phyloP scores from a whole-genome alignment of 2,329 filamentous ascomycete species.

The Phoma sp. region DNA sequence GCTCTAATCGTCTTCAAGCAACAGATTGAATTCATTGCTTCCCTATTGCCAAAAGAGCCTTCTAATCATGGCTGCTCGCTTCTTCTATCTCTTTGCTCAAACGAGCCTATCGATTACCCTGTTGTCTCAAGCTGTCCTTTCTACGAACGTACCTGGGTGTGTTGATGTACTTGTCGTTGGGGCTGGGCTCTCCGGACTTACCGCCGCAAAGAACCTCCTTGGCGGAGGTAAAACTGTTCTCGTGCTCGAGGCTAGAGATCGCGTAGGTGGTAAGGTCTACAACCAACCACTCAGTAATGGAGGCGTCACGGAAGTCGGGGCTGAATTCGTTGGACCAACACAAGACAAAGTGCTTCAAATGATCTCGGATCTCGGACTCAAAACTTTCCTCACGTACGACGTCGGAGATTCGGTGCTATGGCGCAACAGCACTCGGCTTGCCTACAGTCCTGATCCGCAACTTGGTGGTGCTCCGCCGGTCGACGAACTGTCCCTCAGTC shows the following conservation, averaged over 20 bases:
- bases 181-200: slow-evolving; percentile 49
- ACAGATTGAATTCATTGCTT: no score
- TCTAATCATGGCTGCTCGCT: no score
- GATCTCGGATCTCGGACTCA: slow-evolving; percentile 27
- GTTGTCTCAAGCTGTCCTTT: not conserved
- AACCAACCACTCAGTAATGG: slow-evolving; percentile 28
- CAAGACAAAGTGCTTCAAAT: slow-evolving; percentile 26
- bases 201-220: slow-evolving; percentile 44
- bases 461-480: slow-evolving; percentile 24
- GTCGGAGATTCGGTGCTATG: slow-evolving; percentile 24
- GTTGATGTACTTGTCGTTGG: slow-evolving; percentile 51
- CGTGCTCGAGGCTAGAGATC: slow-evolving; percentile 58
- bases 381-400: slow-evolving; percentile 25
- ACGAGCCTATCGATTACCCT: no score
- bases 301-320: slow-evolving; percentile 29
- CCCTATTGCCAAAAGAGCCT: no score
- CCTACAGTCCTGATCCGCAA: slow-evolving; percentile 18
- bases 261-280: slow-evolving; percentile 61
- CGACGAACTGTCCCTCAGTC: slow-evolving; percentile 11
- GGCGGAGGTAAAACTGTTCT: slow-evolving; percentile 49
- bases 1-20: no score
- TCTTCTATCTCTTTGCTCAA: no score
- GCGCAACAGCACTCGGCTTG: slow-evolving; percentile 16
- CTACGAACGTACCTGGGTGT: slow-evolving; percentile 13
- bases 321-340: slow-evolving; percentile 33